A percentile compares a stretch with the other conserved stretches of the same genome.
These are phyloP conservation scores for Cardiospermum halicacabum DNA, from an alignment of 345 rosid genomes.

Conservation along the genomic window DNA sequence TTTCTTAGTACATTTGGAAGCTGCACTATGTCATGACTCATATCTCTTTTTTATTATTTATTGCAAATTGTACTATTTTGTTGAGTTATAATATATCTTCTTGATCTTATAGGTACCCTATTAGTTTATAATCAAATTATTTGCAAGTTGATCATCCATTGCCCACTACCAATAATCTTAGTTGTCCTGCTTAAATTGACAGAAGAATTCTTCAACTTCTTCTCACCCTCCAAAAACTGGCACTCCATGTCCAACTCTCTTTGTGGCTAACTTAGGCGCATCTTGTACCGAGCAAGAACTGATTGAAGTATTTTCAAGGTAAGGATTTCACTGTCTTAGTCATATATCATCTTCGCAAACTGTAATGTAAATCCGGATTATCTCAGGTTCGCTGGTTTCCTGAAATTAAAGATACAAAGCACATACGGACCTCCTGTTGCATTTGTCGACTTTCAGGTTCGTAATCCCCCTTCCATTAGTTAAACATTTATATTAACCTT, in stretches of 20 bases:
- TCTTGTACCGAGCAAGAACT: constrained; percentile 79
- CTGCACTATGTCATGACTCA: neutral
- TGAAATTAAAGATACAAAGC: constrained; percentile 79
- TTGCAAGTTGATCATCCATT: neutral
- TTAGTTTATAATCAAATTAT: neutral
- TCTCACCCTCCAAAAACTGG: constrained; percentile 17
- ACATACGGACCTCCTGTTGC: constrained; percentile 82
- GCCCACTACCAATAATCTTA: constrained; percentile 1
- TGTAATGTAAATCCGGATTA: constrained; percentile 1
- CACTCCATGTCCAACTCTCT: constrained; percentile 86
- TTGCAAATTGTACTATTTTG: neutral
- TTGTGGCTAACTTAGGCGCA: constrained; percentile 82
- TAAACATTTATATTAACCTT: neutral
- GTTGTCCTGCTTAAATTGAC: constrained; percentile 19
- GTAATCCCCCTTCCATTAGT: too few relatives aligned
- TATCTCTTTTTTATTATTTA: neutral
- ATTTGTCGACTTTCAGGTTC: constrained; percentile 89
- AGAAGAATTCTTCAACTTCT: constrained; percentile 50
- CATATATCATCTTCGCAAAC: neutral
- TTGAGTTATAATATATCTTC: neutral
- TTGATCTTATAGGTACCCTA: neutral
- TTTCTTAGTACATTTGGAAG: neutral
- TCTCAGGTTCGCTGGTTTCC: constrained; percentile 72
- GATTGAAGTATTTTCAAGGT: constrained; percentile 78
- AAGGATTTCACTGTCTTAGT: constrained; percentile 14